phyloP scores from a whole-genome alignment of 2,329 filamentous ascomycete species.

The Allantophomopsis cytisporea region DNA sequence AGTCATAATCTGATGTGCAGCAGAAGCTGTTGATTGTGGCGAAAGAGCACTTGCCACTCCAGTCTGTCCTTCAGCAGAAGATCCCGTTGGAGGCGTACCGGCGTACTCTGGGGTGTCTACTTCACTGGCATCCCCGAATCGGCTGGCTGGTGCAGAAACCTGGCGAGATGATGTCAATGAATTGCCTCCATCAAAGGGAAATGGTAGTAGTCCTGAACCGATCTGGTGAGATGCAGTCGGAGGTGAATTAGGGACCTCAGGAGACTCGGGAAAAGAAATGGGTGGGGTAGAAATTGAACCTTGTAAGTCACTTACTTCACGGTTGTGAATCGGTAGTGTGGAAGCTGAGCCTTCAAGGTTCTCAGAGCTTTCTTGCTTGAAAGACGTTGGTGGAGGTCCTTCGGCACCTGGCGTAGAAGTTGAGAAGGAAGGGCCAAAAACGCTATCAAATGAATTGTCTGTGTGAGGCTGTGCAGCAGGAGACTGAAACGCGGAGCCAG shows the following conservation, averaged over 20 bases:
- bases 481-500: constrained; percentile 30
- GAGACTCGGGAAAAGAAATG: constrained; percentile 44
- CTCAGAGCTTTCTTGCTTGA: constrained; percentile 31
- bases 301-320: constrained; percentile 11
- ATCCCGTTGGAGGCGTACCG: constrained; percentile 16
- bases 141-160: constrained; percentile 58
- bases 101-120: constrained; percentile 23
- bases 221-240: constrained; percentile 66
- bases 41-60: constrained; percentile 13
- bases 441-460: constrained; percentile 69
- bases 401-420: constrained; percentile 23
- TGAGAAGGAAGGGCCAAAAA: constrained; percentile 62
- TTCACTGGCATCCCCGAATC: constrained; percentile 35
- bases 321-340: constrained; percentile 9
- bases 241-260: constrained; percentile 42
- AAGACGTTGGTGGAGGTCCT: constrained; percentile 39
- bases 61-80: constrained; percentile 12
- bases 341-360: constrained; percentile 11
- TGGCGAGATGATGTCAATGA: constrained; percentile 67
- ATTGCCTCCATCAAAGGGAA: constrained; percentile 46
- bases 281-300: constrained; percentile 31
- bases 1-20: constrained; percentile 3
- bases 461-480: constrained; percentile 24
- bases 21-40: constrained; percentile 15
- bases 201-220: constrained; percentile 62